These are phyloP conservation scores for Teratosphaeria zuluensis DNA, from an alignment of 2,329 filamentous ascomycete species.

Conservation along the genomic window DNA sequence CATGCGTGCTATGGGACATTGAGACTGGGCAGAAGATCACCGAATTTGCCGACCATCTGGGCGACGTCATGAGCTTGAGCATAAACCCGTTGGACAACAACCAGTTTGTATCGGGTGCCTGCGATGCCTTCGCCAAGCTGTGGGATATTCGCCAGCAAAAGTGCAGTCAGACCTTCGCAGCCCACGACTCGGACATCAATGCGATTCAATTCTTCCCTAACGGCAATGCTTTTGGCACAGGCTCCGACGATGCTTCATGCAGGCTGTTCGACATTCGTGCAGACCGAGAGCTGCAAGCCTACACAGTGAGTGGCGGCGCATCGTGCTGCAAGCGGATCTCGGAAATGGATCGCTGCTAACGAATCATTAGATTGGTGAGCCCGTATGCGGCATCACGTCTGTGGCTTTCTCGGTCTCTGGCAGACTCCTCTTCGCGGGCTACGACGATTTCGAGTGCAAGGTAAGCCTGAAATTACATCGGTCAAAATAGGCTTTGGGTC, in stretches of 20 bases:
- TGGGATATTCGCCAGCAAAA: slow-evolving; percentile 99
- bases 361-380: slow-evolving; percentile 73
- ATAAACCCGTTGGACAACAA: slow-evolving; percentile 99
- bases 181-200: slow-evolving; percentile 98
- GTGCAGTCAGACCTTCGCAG: slow-evolving; percentile 96
- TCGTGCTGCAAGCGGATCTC: not conserved
- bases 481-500: not conserved
- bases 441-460: slow-evolving; percentile 99
- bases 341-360: not conserved
- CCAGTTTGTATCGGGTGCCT: slow-evolving; percentile 98
- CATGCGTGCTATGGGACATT: slow-evolving; percentile 99
- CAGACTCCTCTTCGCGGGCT: slow-evolving; percentile 87
- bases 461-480: slow-evolving; percentile 42
- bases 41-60: slow-evolving; percentile 95
- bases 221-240: slow-evolving; percentile 95
- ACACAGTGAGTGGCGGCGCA: slow-evolving; percentile 46
- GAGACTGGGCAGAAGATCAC: slow-evolving; percentile 95
- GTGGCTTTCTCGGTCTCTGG: slow-evolving; percentile 97
- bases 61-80: slow-evolving; percentile 99
- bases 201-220: slow-evolving; percentile 99
- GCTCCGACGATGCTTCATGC: slow-evolving; percentile 95
- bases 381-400: slow-evolving; percentile 94
- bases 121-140: slow-evolving; percentile 94
- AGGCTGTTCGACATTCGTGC: slow-evolving; percentile 95
- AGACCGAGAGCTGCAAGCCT: slow-evolving; percentile 66